Evolutionary conservation across 192 early-diverging fungal genomes (phyloP), one percentile per base, ranked within the genome.

Genomic region (Entomortierella lignicola): DNA sequence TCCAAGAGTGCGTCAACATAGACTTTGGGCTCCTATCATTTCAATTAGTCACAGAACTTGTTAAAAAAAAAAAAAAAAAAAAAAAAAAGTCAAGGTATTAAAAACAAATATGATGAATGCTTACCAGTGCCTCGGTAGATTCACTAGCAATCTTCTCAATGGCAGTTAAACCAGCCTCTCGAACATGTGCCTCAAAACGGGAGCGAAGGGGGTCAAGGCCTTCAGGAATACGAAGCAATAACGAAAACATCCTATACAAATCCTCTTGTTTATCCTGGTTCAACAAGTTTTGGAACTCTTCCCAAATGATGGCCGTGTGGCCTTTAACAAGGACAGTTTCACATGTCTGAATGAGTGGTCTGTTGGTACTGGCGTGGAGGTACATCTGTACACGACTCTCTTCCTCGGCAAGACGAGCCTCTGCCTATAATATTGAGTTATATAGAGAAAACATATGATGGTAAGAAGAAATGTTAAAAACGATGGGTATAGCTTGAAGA

Each of bases 261-360:
- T 98, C 95, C 60, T 96, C 95, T 66, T 92, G 85, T 66, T 95
- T 93, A 66, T 97, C 94, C 64, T 91, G 82, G 80, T 93, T 91
- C 34, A 99, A 86, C 77, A 99, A 87, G 34, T 87, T 89, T 70
- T 93, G 89, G 83, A 99, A 99, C 81, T 98, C 95, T 50, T 93
- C 91, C 82, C 91, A 93, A 48, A 99, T 92, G 10, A 84, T 87
- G 11, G 90, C 85, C n/a, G 90, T 87, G 73, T 97, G 94, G 57
- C 90, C 89, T 62, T 91, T 90, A 66, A 99, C 96, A 8, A 99
- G 85, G 7, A 95, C 95, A 15, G 81, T 88, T 71, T 97, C 95
- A 72, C 95, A 94, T 20, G 87, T 94, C 11, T 85, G 83, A 66
- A 95, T 91, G 25, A 99, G 89, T 26, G 90, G 90, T 42, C 91